Evolutionary conservation across 1,139 yeast species (phyloP), one percentile per base, ranked within the genome.

Genomic region (Kodamaea ohmeri): DNA sequence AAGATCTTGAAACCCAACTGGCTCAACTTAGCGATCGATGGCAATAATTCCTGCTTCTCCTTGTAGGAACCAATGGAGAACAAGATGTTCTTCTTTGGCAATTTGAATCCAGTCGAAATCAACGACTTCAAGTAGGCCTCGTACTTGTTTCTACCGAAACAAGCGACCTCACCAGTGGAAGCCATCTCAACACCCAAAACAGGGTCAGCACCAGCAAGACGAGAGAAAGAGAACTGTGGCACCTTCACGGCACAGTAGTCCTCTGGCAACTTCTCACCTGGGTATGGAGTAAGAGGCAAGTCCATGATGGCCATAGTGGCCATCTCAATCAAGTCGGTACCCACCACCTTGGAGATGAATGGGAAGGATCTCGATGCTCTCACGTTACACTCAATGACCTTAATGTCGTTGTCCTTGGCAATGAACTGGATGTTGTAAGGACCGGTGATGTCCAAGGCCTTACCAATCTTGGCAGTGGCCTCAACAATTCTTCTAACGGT

Each of bases 111-210:
- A 45, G 97, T 88, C 13, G 98, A 89, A 45, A 92, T 74, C 63
- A 92, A 76, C 27, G 97, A 85, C 70, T 94, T 92, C 67, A 94
- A 70, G 70, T 94, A 94, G 22, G 98, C 98, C 69, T 94, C 98
- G 58, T 89, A 89, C 67, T 92, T 90, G 75, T 92, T 83, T 60
- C 76, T 88, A 57, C 98, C 99, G 61, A 94, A 90, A 48, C 95
- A 80, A 38, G 99, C 99, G 56, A 92, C 98, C 68, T 92, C 98
- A 77, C 98, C 98, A 46, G 98, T 92, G 19, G 97, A 90, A 26
- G 98, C 97, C 98, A 92, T 92, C 68, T 92, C 98, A 51, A 92
- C 98, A 67, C 98, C 98, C 52, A 92, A 75, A 45, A 92, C 89
- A 39, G 98, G 98, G 64, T 92, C 98, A 44, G 98, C 98, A 55